Base-by-base conservation (phyloP, 331 rosid species). In the Pyrus hybrid region DNA sequence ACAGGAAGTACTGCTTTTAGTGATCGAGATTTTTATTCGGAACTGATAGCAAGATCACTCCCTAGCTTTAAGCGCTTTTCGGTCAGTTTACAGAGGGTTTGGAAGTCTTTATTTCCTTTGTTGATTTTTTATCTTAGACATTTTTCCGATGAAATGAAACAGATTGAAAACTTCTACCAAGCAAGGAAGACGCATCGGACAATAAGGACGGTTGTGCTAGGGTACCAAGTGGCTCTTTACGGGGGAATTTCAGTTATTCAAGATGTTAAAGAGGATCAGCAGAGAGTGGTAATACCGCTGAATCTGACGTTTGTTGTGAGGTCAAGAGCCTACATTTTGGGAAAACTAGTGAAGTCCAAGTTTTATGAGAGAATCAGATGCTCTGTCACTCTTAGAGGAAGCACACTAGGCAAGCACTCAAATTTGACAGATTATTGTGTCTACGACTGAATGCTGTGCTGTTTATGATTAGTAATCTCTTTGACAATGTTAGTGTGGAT, bases 301-400 rank as follows among this genome's bases (percentile, higher is more conserved):
- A 91, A 91, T 71, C 87, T 94, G 4, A 87, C 98, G n/a, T 85
- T 94, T 22, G 89, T 77, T 2, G 71, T 94, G 79, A 87, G 98
- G 79, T 94, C 98, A 1, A 88, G 92, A 72, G 96, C 98, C 76
- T 81, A 87, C 81, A 87, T 94, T 76, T 63, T 94, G 72, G 97
- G 98, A 49, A 79, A 74, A 30, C 79, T 94, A 69, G 96, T 94
- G 13, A 90, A 80, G 80, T 88, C 97, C 20, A 90, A 90, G 77
- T 90, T 94, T 75, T 87, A 88, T 70, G 35, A 67, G 16, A 85
- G 85, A 75, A 72, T 94, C 63, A 82, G 81, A 62, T 94, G 98
- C 74, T 77, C 92, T 20, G 80, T 94, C 66, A 88, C 89, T 56
- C 80, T 94, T 9, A 89, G 82, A 47, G 89, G 88, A 73, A 83